These are phyloP conservation scores for Taphrina confusa DNA, from an alignment of 1,139 yeast species.

Conservation along the genomic window DNA sequence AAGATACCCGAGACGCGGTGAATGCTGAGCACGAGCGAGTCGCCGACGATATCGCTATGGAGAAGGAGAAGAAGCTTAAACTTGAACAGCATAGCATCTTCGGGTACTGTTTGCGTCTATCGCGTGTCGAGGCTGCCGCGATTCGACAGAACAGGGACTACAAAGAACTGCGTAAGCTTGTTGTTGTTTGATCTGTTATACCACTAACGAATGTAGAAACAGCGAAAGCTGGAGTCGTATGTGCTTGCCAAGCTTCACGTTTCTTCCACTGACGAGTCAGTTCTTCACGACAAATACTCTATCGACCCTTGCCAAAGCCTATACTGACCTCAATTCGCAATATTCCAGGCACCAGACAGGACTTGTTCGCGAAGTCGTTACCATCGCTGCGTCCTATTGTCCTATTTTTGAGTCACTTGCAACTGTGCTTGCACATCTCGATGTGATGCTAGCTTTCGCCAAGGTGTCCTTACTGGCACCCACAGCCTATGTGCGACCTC, in stretches of 20 bases:
- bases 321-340: slow-evolving; percentile 60
- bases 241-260: not conserved
- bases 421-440: slow-evolving; percentile 67
- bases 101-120: slow-evolving; percentile 92
- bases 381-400: slow-evolving; percentile 75
- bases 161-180: slow-evolving; percentile 56
- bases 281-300: slow-evolving; percentile 75
- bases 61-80: slow-evolving; percentile 81
- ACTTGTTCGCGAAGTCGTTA: slow-evolving; percentile 77
- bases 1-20: slow-evolving; percentile 58
- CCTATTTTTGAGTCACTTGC: slow-evolving; percentile 72
- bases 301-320: slow-evolving; percentile 61
- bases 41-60: slow-evolving; percentile 75
- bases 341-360: slow-evolving; percentile 74
- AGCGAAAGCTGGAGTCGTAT: slow-evolving; percentile 80
- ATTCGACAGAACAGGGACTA: slow-evolving; percentile 64
- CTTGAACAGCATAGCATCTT: slow-evolving; percentile 81
- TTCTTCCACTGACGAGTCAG: not conserved
- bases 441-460: slow-evolving; percentile 82
- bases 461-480: slow-evolving; percentile 84
- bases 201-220: slow-evolving; percentile 54
- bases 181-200: too few species aligned
- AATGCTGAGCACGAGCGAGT: slow-evolving; percentile 61
- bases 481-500: slow-evolving; percentile 74
- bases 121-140: slow-evolving; percentile 59